These are phyloP conservation scores for Hippophae tibetana DNA, from an alignment of 306 rosid genomes.

Conservation along the genomic window DNA sequence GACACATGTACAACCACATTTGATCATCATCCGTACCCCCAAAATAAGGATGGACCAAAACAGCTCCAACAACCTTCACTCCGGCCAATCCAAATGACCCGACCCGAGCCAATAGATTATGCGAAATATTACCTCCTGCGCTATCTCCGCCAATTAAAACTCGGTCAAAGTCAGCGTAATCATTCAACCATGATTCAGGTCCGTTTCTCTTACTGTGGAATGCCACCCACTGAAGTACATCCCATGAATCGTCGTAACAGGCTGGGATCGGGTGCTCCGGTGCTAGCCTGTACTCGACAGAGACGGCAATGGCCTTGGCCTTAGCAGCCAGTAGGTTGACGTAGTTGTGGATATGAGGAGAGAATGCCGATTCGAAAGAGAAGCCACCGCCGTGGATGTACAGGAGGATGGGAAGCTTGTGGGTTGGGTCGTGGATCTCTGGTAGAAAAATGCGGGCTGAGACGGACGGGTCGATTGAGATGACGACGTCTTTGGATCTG, in stretches of 20 bases:
- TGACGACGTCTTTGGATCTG: conserved; percentile 19
- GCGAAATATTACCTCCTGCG: conserved; percentile 20
- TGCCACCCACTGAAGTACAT: conserved; percentile 15
- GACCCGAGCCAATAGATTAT: conserved; percentile 5
- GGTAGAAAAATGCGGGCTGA: conserved; percentile 27
- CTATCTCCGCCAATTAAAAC: conserved; percentile 22
- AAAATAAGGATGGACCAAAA: conserved; percentile 25
- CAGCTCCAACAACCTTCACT: conserved; percentile 14
- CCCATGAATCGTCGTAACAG: conserved; percentile 24
- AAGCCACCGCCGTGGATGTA: conserved; percentile 33
- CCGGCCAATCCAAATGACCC: conserved; percentile 3
- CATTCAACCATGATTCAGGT: conserved; percentile 18
- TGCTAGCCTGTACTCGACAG: conserved; percentile 19
- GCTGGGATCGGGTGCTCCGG: conserved; percentile 23
- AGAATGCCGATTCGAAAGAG: conserved; percentile 16
- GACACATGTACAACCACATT: conserved; percentile 9
- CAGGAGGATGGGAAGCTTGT: conserved; percentile 18
- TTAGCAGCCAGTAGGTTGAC: conserved; percentile 10
- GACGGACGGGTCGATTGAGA: conserved; percentile 9
- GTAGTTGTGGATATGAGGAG: conserved; percentile 12
- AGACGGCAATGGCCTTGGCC: conserved; percentile 19
- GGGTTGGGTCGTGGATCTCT: conserved; percentile 2
- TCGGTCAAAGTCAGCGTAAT: conserved; percentile 14
- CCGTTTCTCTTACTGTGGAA: conserved; percentile 10
- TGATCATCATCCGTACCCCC: conserved; percentile 10